These are phyloP conservation scores for Tricholoma hemisulphureum DNA, from an alignment of 768 basidiomycete species.

Conservation along the genomic window DNA sequence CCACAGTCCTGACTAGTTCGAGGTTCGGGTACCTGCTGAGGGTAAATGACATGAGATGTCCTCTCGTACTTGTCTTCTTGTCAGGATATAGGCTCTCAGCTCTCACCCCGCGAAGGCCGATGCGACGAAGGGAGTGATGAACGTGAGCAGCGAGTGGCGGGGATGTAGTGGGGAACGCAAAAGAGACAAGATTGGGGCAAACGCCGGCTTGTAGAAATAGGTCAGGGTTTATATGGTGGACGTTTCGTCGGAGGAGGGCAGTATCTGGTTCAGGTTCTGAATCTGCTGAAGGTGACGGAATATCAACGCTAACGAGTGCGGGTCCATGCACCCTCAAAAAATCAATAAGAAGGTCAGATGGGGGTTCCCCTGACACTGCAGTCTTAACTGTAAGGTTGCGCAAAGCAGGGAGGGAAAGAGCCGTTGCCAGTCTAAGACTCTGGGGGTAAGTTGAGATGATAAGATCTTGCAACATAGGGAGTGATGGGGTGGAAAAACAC, in stretches of 20 bases:
- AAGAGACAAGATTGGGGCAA: slow-evolving; percentile 45
- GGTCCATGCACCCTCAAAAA: slow-evolving; percentile 45
- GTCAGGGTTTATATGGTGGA: slow-evolving; percentile 37
- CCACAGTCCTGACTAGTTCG: slow-evolving; percentile 46
- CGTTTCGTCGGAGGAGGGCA: slow-evolving; percentile 21
- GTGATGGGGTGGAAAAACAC: slow-evolving; percentile 21
- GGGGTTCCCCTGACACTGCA: slow-evolving; percentile 15
- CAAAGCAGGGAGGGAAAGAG: slow-evolving; percentile 42
- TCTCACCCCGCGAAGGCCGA: slow-evolving; percentile 45
- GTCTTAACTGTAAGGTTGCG: slow-evolving; percentile 42
- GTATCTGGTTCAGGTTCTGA: slow-evolving; percentile 33
- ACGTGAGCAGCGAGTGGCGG: slow-evolving; percentile 26
- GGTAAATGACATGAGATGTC: slow-evolving; percentile 44
- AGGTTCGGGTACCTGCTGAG: slow-evolving; percentile 43
- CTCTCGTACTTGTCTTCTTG: slow-evolving; percentile 33
- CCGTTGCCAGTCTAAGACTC: slow-evolving; percentile 38
- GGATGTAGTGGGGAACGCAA: slow-evolving; percentile 42
- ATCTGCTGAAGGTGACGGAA: slow-evolving; percentile 35
- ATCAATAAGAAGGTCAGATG: slow-evolving; percentile 25
- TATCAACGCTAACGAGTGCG: slow-evolving; percentile 38
- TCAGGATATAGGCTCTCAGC: slow-evolving; percentile 45
- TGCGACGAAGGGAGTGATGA: slow-evolving; percentile 42
- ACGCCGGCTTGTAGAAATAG: slow-evolving; percentile 40
- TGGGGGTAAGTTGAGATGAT: slow-evolving; percentile 40
- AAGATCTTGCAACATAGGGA: slow-evolving; percentile 44